Evolutionary conservation across 306 rosid genomes (phyloP).

Genomic region (Castanopsis chinensis): DNA sequence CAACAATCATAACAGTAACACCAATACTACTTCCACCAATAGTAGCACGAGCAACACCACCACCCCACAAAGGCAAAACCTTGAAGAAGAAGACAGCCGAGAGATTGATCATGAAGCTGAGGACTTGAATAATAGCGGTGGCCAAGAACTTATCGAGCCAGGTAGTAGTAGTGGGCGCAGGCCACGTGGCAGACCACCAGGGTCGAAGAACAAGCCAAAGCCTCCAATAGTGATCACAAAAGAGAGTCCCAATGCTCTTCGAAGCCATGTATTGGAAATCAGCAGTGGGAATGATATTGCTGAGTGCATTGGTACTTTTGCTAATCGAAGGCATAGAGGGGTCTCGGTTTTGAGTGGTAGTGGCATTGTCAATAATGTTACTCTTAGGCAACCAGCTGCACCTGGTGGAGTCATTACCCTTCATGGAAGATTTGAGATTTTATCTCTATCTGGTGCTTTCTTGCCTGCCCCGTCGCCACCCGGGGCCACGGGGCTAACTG

Average conservation of each 20-base stretch:
- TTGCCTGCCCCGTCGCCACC: constrained; percentile 82
- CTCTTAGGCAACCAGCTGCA: constrained; percentile 62
- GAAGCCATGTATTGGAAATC: constrained; percentile 77
- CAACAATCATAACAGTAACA: constrained; percentile 9
- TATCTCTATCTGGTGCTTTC: constrained; percentile 73
- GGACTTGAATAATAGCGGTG: constrained; percentile 19
- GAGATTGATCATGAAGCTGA: constrained; percentile 28
- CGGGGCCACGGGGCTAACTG: constrained; percentile 55
- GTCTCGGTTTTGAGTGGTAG: constrained; percentile 72
- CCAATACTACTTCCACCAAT: constrained; percentile 33
- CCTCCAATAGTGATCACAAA: constrained; percentile 68
- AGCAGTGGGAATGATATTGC: constrained; percentile 61
- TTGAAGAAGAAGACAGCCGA: constrained; percentile 42
- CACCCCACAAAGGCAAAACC: constrained; percentile 29
- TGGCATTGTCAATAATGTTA: constrained; percentile 66
- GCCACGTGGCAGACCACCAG: constrained; percentile 82
- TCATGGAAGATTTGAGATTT: constrained; percentile 68
- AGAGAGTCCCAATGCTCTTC: constrained; percentile 72
- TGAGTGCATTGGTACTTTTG: constrained; percentile 57
- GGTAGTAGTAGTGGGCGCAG: constrained; percentile 50
- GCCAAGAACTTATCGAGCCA: constrained; percentile 44
- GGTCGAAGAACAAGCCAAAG: constrained; percentile 77
- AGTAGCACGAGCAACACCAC: constrained; percentile 39
- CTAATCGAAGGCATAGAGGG: constrained; percentile 75
- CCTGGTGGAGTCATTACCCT: constrained; percentile 56